Conservation (phyloP, 2,329 filamentous ascomycete genomes). For the Xylariales sp. region DNA sequence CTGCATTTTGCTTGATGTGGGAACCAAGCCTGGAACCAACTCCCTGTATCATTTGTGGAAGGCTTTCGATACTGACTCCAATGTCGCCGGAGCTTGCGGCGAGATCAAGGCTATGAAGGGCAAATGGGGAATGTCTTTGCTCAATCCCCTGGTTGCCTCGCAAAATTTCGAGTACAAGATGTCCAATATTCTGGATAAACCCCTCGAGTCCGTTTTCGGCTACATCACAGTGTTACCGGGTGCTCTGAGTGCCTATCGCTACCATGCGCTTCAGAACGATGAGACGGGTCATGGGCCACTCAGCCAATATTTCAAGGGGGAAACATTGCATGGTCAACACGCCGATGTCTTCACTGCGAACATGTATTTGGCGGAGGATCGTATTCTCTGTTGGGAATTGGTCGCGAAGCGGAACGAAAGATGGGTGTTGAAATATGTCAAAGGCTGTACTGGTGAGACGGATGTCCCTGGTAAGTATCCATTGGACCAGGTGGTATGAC, state of each 20-base stretch:
- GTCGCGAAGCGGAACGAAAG: constrained; percentile 91
- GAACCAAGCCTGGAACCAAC: constrained; percentile 81
- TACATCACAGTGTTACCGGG: constrained; percentile 96
- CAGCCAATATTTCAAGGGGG: constrained; percentile 95
- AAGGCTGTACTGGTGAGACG: constrained; percentile 92
- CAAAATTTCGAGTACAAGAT: constrained; percentile 99
- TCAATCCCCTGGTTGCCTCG: constrained; percentile 91
- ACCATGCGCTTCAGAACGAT: constrained; percentile 91
- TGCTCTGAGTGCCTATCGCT: constrained; percentile 97
- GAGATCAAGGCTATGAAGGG: constrained; percentile 99
- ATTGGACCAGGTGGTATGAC: neutral
- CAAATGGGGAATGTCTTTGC: constrained; percentile 73
- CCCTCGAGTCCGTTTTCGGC: constrained; percentile 92
- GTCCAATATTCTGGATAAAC: constrained; percentile 98
- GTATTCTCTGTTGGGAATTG: constrained; percentile 92
- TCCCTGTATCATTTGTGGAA: constrained; percentile 99
- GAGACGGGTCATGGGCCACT: constrained; percentile 89
- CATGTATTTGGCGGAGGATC: constrained; percentile 98
- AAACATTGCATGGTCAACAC: constrained; percentile 83
- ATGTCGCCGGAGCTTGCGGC: constrained; percentile 92
- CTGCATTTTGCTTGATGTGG: constrained; percentile 94
- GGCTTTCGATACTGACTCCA: constrained; percentile 95
- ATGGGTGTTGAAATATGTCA: constrained; percentile 98
- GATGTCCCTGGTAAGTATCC: constrained; percentile 79
- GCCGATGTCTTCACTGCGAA: constrained; percentile 98